A percentile compares a stretch with the other conserved stretches of the same genome.
Conservation (phyloP, 2,329 filamentous ascomycete species). For the Diaporthe citriasiana region DNA sequence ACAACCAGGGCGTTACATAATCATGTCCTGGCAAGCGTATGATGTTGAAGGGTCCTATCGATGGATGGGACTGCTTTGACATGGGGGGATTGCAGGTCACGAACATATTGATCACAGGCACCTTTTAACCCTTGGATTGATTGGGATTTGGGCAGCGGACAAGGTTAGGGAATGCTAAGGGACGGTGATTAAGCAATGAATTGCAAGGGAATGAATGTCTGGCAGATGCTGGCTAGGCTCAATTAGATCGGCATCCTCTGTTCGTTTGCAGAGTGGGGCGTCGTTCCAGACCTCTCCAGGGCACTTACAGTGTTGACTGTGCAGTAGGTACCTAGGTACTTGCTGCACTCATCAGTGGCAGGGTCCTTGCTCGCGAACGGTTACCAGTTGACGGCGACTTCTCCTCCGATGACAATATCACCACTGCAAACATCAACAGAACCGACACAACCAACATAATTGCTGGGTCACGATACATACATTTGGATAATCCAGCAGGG, state of each 20-base stretch:
- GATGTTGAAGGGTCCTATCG: not conserved
- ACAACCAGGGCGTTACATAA: conserved; percentile 12
- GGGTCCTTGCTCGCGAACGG: not conserved
- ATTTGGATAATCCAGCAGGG: not conserved
- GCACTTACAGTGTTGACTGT: too few relatives aligned
- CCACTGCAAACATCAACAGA: not conserved
- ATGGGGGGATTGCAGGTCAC: too few relatives aligned
- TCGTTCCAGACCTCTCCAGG: not conserved
- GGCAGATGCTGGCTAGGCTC: not conserved
- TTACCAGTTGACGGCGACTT: not conserved
- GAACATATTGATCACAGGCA: too few relatives aligned
- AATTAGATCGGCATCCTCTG: not conserved
- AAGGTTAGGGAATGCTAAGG: too few relatives aligned
- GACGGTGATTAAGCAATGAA: not conserved
- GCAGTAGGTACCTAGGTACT: too few relatives aligned
- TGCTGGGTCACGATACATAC: not conserved
- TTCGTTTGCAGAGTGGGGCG: not conserved
- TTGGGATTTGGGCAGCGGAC: too few relatives aligned
- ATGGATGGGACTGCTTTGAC: not conserved
- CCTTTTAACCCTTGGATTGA: too few relatives aligned
- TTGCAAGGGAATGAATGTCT: not conserved
- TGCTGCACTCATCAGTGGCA: too few relatives aligned
- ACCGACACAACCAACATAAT: not conserved
- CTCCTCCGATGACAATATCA: not conserved
- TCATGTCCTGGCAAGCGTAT: not conserved